Percentiles rank a stretch among this genome's conserved stretches.
Evolutionary conservation across 169 alveolate species (phyloP).

Genomic region (Eimeria praecox): DNA sequence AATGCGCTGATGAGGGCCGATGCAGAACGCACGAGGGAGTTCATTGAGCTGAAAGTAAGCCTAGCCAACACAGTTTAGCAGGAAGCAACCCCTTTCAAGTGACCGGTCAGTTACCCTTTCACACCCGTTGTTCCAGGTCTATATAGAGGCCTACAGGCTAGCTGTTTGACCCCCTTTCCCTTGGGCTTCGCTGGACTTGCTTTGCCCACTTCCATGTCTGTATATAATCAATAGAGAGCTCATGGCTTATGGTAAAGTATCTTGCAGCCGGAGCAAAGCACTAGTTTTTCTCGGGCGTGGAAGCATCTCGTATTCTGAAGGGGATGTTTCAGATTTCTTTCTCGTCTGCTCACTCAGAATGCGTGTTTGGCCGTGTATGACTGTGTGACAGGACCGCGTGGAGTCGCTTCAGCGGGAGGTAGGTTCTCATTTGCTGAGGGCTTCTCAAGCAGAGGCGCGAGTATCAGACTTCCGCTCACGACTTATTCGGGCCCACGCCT

Average conservation of each 20-base stretch:
- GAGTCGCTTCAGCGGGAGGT: not conserved
- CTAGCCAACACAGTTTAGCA: not conserved
- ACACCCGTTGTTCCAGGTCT: too few relatives aligned
- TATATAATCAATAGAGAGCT: too few relatives aligned
- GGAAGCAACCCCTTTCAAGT: not conserved
- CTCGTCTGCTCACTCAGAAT: not conserved
- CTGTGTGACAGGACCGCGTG: constrained; percentile 41
- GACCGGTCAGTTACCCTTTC: too few relatives aligned
- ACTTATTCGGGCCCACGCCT: not conserved
- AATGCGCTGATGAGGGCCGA: constrained; percentile 24
- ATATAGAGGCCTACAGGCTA: too few relatives aligned
- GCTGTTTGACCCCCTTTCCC: too few relatives aligned
- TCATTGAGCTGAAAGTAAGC: not conserved
- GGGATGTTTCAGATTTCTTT: not conserved
- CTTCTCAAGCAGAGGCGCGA: constrained; percentile 29
- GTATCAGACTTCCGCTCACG: constrained; percentile 15
- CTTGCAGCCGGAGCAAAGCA: not conserved
- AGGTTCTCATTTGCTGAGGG: not conserved
- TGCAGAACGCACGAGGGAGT: not conserved
- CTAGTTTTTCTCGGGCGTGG: not conserved
- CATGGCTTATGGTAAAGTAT: too few relatives aligned
- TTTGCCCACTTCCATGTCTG: too few relatives aligned
- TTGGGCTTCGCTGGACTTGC: too few relatives aligned
- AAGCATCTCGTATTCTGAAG: not conserved
- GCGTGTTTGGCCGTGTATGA: not conserved